A percentile compares a stretch with the other conserved stretches of the same genome.
Conservation (phyloP, 1,139 yeast species). For the Zygosaccharomyces pseudobailii region DNA sequence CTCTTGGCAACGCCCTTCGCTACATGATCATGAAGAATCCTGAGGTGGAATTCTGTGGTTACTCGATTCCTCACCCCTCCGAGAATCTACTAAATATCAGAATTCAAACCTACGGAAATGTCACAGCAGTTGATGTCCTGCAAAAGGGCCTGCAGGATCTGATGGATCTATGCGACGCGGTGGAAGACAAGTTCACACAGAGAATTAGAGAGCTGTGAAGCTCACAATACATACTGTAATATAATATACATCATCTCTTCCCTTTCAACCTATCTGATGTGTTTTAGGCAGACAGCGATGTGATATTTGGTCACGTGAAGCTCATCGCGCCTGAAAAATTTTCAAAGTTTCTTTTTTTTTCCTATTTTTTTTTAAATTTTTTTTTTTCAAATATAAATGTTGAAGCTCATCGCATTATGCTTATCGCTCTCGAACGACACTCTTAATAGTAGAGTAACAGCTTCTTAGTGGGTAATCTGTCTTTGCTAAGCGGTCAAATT, state of each 20-base stretch:
- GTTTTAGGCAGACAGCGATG: neutral
- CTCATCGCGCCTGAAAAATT: slow-evolving; percentile 7
- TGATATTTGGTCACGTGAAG: neutral
- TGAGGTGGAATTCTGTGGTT: slow-evolving; percentile 96
- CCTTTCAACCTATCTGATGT: slow-evolving; percentile 1
- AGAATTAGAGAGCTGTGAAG: slow-evolving; percentile 43
- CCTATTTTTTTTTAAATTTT: neutral
- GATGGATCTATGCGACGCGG: slow-evolving; percentile 73
- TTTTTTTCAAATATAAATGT: slow-evolving; percentile 1
- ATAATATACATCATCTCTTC: neutral
- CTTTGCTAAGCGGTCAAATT: neutral
- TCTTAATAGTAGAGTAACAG: neutral
- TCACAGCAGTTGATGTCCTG: slow-evolving; percentile 88
- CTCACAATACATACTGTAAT: neutral
- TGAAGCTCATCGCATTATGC: slow-evolving; percentile 6
- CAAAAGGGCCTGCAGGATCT: slow-evolving; percentile 88
- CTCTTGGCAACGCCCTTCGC: slow-evolving; percentile 88
- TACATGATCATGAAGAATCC: slow-evolving; percentile 96
- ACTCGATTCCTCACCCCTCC: slow-evolving; percentile 98
- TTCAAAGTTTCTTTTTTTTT: slow-evolving; percentile 5
- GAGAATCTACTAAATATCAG: slow-evolving; percentile 85
- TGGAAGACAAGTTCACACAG: slow-evolving; percentile 72
- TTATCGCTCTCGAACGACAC: neutral
- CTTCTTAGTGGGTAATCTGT: neutral
- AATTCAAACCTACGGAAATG: slow-evolving; percentile 86